Evolutionary conservation across 2,329 filamentous ascomycete genomes (phyloP).

Genomic region (Bipolaris victoriae): DNA sequence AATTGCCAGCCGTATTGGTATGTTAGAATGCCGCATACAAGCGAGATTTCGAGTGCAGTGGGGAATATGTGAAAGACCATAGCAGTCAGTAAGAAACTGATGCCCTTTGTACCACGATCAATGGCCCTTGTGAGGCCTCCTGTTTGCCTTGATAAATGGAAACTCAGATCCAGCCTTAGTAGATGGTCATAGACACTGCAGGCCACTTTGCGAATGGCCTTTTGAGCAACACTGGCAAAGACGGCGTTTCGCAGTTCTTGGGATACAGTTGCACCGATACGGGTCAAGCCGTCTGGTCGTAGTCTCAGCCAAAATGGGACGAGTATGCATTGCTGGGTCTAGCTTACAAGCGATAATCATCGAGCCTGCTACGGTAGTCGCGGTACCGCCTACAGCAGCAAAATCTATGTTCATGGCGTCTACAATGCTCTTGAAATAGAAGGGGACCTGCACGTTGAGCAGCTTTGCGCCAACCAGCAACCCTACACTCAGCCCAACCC

Average conservation of each 20-base stretch:
- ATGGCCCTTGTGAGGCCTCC: conserved; percentile 93
- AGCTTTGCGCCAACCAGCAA: conserved; percentile 88
- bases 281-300: conserved; percentile 73
- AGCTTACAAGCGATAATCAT: conserved; percentile 84
- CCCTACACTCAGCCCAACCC: conserved; percentile 83
- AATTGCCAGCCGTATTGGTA: conserved; percentile 95
- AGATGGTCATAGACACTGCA: conserved; percentile 92
- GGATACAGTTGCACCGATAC: conserved; percentile 87
- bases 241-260: conserved; percentile 95
- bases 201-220: conserved; percentile 90
- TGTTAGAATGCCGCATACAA: conserved; percentile 95
- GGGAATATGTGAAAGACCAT: conserved; percentile 99
- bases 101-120: conserved; percentile 96
- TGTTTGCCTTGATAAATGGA: conserved; percentile 93
- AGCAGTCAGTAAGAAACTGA: conserved; percentile 93
- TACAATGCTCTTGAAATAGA: conserved; percentile 98
- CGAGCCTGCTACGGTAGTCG: conserved; percentile 84
- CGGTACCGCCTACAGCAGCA: conserved; percentile 82
- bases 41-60: conserved; percentile 88
- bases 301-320: conserved; percentile 22
- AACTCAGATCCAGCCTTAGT: conserved; percentile 85
- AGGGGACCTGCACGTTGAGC: conserved; percentile 95
- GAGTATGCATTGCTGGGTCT: conserved; percentile 17
- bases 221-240: conserved; percentile 95
- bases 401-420: conserved; percentile 98